These are phyloP conservation scores for Fusarium chuoi DNA, from an alignment of 2,329 filamentous ascomycete species.

Conservation along the genomic window DNA sequence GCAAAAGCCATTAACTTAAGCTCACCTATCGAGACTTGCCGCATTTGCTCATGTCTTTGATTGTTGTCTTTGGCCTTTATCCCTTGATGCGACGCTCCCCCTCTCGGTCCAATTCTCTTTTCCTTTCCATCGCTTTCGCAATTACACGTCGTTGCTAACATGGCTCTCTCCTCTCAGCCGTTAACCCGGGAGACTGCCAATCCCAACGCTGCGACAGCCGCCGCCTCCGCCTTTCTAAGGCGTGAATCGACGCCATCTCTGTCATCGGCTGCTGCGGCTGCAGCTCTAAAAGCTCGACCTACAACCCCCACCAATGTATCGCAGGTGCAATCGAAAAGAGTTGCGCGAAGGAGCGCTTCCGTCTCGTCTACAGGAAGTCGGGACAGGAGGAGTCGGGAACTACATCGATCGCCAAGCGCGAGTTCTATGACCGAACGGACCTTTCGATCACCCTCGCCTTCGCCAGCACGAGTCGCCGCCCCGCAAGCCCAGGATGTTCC, in stretches of 20 bases:
- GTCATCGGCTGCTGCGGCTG: conserved; percentile 86
- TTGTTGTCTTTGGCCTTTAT: neutral
- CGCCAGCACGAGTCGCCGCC: conserved; percentile 61
- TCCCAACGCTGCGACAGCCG: conserved; percentile 81
- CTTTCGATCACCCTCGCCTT: conserved; percentile 83
- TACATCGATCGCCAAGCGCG: conserved; percentile 75
- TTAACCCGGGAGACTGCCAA: conserved; percentile 72
- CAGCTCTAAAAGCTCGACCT: conserved; percentile 82
- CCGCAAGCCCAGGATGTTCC: conserved; percentile 64
- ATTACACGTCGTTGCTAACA: conserved; percentile 37
- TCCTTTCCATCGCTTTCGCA: neutral
- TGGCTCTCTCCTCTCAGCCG: conserved; percentile 59
- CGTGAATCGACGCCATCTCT: conserved; percentile 72
- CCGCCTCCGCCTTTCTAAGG: conserved; percentile 81
- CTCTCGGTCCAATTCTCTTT: neutral
- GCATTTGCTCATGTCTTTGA: conserved; percentile 3
- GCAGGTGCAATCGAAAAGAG: conserved; percentile 89
- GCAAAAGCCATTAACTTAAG: conserved; percentile 5
- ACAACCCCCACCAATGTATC: conserved; percentile 82
- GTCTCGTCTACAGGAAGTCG: conserved; percentile 72
- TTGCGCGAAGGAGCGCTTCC: conserved; percentile 76
- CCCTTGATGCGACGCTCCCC: neutral
- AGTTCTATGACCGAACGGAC: conserved; percentile 90
- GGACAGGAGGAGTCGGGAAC: conserved; percentile 54
- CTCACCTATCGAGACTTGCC: conserved; percentile 1